Evolutionary conservation across 2,329 filamentous ascomycete genomes (phyloP).

Genomic region (Tolypocladium sp.): DNA sequence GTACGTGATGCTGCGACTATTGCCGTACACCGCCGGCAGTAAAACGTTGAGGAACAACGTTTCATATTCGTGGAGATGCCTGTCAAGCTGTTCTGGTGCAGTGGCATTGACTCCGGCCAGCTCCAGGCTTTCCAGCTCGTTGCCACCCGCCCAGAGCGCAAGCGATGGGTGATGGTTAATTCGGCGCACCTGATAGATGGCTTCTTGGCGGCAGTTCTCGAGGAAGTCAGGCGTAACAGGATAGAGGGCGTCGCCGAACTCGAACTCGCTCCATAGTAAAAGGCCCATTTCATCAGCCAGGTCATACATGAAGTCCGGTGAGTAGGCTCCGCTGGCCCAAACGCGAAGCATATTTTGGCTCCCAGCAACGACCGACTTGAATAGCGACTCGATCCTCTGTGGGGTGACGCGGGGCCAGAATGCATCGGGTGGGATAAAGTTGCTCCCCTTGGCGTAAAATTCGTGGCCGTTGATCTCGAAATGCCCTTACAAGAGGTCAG

Average conservation of each 20-base stretch:
- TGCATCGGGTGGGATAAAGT: conserved; percentile 9
- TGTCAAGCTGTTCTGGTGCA: conserved; percentile 28
- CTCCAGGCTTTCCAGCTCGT: conserved; percentile 51
- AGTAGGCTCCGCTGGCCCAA: conserved; percentile 52
- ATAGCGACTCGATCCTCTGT: conserved; percentile 36
- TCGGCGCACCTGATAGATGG: conserved; percentile 50
- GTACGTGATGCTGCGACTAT: conserved; percentile 50
- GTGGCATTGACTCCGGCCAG: conserved; percentile 26
- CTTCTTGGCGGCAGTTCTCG: conserved; percentile 45
- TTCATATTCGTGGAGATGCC: conserved; percentile 39
- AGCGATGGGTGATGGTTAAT: conserved; percentile 51
- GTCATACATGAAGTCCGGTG: conserved; percentile 54
- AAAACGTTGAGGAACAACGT: conserved; percentile 46
- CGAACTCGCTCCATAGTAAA: conserved; percentile 54
- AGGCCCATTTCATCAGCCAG: conserved; percentile 52
- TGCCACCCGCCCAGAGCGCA: conserved; percentile 45
- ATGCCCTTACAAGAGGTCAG: conserved; percentile 29
- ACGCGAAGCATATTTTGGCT: conserved; percentile 58
- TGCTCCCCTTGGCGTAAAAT: conserved; percentile 40
- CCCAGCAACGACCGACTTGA: conserved; percentile 37
- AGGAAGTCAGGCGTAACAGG: conserved; percentile 44
- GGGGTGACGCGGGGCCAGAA: conserved; percentile 36
- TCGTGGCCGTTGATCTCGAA: conserved; percentile 57
- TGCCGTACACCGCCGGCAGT: conserved; percentile 46
- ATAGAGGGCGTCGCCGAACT: conserved; percentile 53